These are phyloP conservation scores for Candida dubliniensis DNA, from an alignment of 1,139 yeast species.

Conservation along the genomic window DNA sequence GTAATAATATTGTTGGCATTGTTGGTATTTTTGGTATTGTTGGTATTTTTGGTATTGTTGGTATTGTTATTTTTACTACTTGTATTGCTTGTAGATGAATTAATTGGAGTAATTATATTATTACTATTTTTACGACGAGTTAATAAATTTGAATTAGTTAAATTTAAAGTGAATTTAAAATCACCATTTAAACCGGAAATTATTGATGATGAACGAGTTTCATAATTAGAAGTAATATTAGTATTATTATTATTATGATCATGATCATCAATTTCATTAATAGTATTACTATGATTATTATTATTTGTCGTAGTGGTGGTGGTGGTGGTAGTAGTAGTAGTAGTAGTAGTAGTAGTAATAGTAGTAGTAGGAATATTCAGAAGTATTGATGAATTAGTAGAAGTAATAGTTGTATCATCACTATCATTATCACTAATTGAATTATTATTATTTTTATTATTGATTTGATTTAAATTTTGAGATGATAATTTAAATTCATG, in stretches of 20 bases:
- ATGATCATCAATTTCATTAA: conserved; percentile 12
- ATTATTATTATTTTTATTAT: conserved; percentile 12
- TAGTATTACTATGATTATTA: background rate
- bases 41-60: too few species aligned
- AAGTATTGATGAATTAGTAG: background rate
- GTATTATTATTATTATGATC: conserved; percentile 19
- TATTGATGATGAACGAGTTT: conserved; percentile 45
- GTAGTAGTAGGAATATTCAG: background rate
- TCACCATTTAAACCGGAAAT: conserved; percentile 42
- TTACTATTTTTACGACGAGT: conserved; percentile 31
- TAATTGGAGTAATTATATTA: too few species aligned
- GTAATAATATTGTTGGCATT: too few species aligned
- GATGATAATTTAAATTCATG: conserved; percentile 31
- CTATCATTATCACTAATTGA: conserved; percentile 22
- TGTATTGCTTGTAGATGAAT: too few species aligned
- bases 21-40: too few species aligned
- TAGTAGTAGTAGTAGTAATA: too few species aligned
- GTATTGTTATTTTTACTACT: too few species aligned
- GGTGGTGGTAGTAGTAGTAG: too few species aligned
- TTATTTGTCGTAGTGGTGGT: background rate
- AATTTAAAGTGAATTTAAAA: conserved; percentile 43
- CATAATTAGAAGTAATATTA: conserved; percentile 21
- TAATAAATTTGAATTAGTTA: conserved; percentile 44
- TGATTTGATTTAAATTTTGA: conserved; percentile 19
- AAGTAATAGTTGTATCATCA: conserved; percentile 14